Evolutionary conservation across 371 early-diverging fungal species (phyloP), one percentile per base, ranked within the genome.

Genomic region (Lichtheimia corymbifera): DNA sequence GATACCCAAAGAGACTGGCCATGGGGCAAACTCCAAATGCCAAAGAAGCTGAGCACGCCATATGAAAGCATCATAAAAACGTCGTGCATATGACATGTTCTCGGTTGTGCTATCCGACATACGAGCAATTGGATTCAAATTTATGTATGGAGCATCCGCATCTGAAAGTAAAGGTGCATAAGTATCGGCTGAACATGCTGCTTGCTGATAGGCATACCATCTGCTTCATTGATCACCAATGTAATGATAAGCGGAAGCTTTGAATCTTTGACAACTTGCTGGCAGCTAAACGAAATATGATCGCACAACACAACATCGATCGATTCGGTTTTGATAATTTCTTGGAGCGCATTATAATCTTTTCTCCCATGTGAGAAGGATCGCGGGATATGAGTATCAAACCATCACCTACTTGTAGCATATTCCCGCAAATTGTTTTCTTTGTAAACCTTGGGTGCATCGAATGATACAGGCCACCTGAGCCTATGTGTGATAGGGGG

Each of bases 131-230:
- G 35, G 35, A 35, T 58, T 45, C 17, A 53, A 62, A 41, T 65
- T 68, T 12, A 70, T 44, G 15, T 70, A 76, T 15, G 76, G 67
- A 15, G 76, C 61, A 5, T 22, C 27, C 6, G 67, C 56, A 49
- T 72, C 52, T 52, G 5, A 28, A 28, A 5, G 6, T 28, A 30
- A 7, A 52, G n/a, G 0, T 5, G 18, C 2, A 15, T 47, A 20
- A 47, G 47, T 47, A 47, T 44, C 4, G 17, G 45, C 3, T 3
- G 5, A 4, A 4, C 9, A 5, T 15, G 4, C 15, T 45, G 15
- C 1, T 45, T 7, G 15, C 15, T 45, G 5, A 17, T 45, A 15
- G 9, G 15, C n/a, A 27, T 51, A 51, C 52, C 72, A 66, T 27
- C 17, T 28, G 28, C 22, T 15, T 52, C 44, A 15, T 55, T 55